Evolutionary conservation across 1,139 yeast genomes (phyloP).

Genomic region (Yamadazyma sp.): DNA sequence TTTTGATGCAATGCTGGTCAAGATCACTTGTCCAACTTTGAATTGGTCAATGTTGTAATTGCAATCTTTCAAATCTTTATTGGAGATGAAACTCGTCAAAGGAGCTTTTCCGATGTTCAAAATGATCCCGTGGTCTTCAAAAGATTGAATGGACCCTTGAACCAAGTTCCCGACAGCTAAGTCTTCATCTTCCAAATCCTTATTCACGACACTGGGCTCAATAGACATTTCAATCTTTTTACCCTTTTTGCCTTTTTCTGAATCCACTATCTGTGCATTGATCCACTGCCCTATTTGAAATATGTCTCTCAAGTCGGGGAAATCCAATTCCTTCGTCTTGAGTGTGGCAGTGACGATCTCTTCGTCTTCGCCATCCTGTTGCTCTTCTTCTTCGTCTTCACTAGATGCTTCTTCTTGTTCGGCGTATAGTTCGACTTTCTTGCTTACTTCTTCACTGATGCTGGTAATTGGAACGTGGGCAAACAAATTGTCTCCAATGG

Average conservation of each 20-base stretch:
- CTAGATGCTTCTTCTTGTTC: conserved; percentile 41
- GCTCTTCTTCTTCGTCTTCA: conserved; percentile 42
- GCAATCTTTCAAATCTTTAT: conserved; percentile 51
- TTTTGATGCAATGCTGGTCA: conserved; percentile 47
- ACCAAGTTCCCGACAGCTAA: conserved; percentile 59
- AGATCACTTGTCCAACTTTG: conserved; percentile 46
- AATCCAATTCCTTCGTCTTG: conserved; percentile 27
- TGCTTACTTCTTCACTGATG: conserved; percentile 64
- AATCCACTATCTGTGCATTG: conserved; percentile 67
- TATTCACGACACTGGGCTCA: conserved; percentile 75
- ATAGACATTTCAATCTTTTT: conserved; percentile 72
- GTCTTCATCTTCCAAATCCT: conserved; percentile 62
- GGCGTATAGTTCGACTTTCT: conserved; percentile 53
- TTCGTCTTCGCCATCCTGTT: conserved; percentile 27
- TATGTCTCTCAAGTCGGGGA: conserved; percentile 55
- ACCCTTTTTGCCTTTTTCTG: conserved; percentile 35
- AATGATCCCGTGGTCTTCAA: conserved; percentile 91
- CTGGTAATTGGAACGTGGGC: conserved; percentile 82
- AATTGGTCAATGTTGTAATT: conserved; percentile 20
- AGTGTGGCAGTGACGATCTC: conserved; percentile 28
- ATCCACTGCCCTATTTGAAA: conserved; percentile 84
- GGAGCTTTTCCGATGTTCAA: conserved; percentile 63
- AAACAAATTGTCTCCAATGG: conserved; percentile 79
- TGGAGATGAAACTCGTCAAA: conserved; percentile 72
- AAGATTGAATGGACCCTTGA: conserved; percentile 74